phyloP scores from a whole-genome alignment of 2,329 filamentous ascomycete genomes.

The Trichoderma arundinaceum region DNA sequence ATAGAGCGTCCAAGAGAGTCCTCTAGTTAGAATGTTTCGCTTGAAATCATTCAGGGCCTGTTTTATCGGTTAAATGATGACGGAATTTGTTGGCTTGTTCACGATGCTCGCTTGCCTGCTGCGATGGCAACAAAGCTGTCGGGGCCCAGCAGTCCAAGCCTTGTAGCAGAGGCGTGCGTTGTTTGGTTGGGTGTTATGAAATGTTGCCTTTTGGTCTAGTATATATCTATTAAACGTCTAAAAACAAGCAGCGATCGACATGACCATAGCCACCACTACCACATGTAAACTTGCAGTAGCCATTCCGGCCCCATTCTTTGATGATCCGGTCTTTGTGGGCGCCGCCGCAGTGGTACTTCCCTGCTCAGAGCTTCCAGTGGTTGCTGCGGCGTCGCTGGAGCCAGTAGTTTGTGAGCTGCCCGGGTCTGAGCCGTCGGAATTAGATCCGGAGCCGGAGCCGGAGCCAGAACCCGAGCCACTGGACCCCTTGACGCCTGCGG shows the following conservation, averaged over 20 bases:
- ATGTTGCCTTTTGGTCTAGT: neutral
- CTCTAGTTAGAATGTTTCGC: neutral
- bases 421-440: neutral
- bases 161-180: too few species aligned
- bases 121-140: too few species aligned
- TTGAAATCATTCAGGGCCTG: neutral
- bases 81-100: too few species aligned
- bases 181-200: neutral
- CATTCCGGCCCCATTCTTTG: constrained; percentile 4
- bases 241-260: neutral
- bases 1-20: neutral
- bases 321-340: constrained; percentile 13
- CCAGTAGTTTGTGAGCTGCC: neutral
- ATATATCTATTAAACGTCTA: constrained; percentile 4
- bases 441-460: neutral
- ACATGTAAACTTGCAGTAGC: neutral
- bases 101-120: too few species aligned
- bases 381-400: neutral
- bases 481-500: constrained; percentile 34
- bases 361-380: neutral
- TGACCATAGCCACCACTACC: neutral
- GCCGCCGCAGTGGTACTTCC: neutral
- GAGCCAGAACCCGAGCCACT: constrained; percentile 9
- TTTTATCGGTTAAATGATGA: neutral
- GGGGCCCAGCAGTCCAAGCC: too few species aligned